Conservation (phyloP, 495 filamentous ascomycete genomes). For the Neurospora sp. region DNA sequence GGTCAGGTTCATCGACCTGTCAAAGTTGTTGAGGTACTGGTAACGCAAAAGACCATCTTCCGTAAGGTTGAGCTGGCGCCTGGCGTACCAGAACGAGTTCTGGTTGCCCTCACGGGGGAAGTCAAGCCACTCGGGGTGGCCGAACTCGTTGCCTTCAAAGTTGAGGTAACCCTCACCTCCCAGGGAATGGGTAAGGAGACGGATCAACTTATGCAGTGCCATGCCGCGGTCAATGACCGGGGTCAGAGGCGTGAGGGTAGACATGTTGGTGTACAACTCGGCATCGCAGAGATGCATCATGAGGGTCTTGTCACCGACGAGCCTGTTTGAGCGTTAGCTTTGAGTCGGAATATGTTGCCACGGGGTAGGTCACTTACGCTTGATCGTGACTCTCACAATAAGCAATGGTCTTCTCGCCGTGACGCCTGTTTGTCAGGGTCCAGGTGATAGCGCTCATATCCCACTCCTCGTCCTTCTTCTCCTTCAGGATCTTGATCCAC, state of each 20-base stretch:
- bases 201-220: slow-evolving; percentile 92
- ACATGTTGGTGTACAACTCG: slow-evolving; percentile 98
- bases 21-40: slow-evolving; percentile 88
- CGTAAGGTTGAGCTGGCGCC: slow-evolving; percentile 86
- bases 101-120: slow-evolving; percentile 91
- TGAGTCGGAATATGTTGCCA: background rate
- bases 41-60: slow-evolving; percentile 83
- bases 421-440: slow-evolving; percentile 82
- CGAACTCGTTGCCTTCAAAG: slow-evolving; percentile 98
- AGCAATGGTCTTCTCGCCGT: slow-evolving; percentile 97
- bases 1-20: slow-evolving; percentile 76
- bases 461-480: slow-evolving; percentile 86
- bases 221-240: slow-evolving; percentile 87
- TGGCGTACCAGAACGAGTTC: slow-evolving; percentile 95
- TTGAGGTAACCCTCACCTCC: slow-evolving; percentile 97
- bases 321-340: slow-evolving; percentile 42
- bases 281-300: slow-evolving; percentile 98
- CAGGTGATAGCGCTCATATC: slow-evolving; percentile 76
- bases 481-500: slow-evolving; percentile 98
- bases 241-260: slow-evolving; percentile 67
- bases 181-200: slow-evolving; percentile 84
- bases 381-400: slow-evolving; percentile 97
- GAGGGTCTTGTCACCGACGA: slow-evolving; percentile 91
- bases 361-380: slow-evolving; percentile 55
- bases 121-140: slow-evolving; percentile 98